Evolutionary conservation across 371 early-diverging fungal genomes (phyloP), one percentile per base, ranked within the genome.

Genomic region (Mucor sp.): DNA sequence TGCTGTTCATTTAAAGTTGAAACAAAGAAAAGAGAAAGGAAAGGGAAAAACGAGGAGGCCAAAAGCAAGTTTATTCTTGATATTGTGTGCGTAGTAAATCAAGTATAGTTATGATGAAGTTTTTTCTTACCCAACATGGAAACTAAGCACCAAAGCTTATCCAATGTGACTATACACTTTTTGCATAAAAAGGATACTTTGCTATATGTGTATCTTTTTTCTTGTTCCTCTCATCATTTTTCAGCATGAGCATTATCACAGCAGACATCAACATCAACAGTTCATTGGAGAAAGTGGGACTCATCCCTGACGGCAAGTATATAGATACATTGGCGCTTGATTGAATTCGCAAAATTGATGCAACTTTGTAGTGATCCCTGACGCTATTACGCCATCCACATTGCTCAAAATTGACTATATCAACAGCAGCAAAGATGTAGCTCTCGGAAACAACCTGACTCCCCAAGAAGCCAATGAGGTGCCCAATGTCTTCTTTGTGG

Each of bases 191-290:
- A 28, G 43, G 48, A 50, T 27, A n/a, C 30, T 33, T 48, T 32
- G 32, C 6, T 32, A 12, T 2, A 0, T 30, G 8, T 6, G 23
- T 15, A 23, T 44, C 30, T 17, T 14, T 48, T 28, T 6, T 60
- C 43, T 65, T 53, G 48, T 35, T 35, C 27, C 15, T 15, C 19
- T 35, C 62, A 33, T 33, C 19, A 30, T 63, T 35, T 59, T 63
- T 41, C 67, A 48, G 39, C 12, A 85, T 85, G 87, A 77, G 81
- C 14, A 78, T 86, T 41, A 41, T 84, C 19, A 84, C 82, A 58
- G 68, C 76, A 9, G 75, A 81, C 19, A 80, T 73, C 73, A 81
- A 77, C 35, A 65, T 80, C 17, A 72, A 73, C 19, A 35, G 58
- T 50, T 76, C 85, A 27, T 68, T 86, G 58, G 75, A 71, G 63